Evolutionary conservation across 2,329 filamentous ascomycete genomes (phyloP), one percentile per base, ranked within the genome.

Genomic region (Biscogniauxia marginata): DNA sequence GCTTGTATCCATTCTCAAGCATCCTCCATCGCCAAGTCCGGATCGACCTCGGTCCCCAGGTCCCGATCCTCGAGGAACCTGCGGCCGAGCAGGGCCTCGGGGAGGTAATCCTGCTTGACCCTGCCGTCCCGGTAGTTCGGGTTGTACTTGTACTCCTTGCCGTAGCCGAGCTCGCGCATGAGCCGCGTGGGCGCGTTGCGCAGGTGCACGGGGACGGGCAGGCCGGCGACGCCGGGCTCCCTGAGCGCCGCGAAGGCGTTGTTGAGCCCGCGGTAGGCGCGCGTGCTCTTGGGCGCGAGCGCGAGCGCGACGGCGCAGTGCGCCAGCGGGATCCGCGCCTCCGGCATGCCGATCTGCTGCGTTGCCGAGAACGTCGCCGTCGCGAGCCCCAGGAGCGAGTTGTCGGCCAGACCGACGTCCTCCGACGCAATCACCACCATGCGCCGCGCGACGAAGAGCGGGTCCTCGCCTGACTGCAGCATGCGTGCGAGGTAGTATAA

Each of bases 401-500:
- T 93, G 72, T 98, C 93, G 4, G 93, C 95, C 0, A 98, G 77
- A 0, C 93, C 95, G 43, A 98, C 85, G 68, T 99, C 95, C 72
- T 99, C 95, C 1, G 89, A 95, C 0, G 95, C 93, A 52, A 98
- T 92, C 11, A 98, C 93, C 6, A 99, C 88, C 80, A 99, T 90
- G 30, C 95, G 88, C 1, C 95, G 86, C 4, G 95, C 93, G 54
- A 99, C 87, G 73, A 93, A 98, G 0, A 97, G 79, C 0, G 93
- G 91, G 66, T 98, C 95, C 73, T 98, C 93, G 57, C 93, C 93
- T 0, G 90, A 95, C 67, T 96, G 89, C 4, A 99, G 84, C 95
- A 99, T 99, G 34, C 95, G 88, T 0, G 90, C 91, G 1, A 99
- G 84, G 72, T 98, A 99, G 77, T 98, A 99, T 1, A 99, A 81